Evolutionary conservation across 148 eudicot genomes (phyloP).

Genomic region (Vaccinium corymbosum): DNA sequence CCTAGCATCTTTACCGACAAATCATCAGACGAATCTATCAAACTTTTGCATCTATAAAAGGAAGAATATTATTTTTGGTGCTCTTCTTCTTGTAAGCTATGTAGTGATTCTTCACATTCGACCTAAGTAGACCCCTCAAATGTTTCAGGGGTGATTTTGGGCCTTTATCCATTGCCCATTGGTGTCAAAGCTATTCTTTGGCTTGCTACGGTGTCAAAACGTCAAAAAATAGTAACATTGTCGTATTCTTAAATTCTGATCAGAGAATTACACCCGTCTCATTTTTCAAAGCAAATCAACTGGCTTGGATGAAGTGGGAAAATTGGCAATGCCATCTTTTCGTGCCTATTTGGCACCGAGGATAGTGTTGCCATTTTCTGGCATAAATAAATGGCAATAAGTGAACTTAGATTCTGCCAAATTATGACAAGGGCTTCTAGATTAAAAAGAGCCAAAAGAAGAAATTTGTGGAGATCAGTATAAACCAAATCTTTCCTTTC

Average conservation of each 20-base stretch:
- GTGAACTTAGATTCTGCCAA: no score
- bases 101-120: background rate
- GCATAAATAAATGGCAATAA: no score
- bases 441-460: background rate
- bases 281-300: no score
- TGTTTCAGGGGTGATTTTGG: background rate
- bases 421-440: background rate
- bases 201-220: no score
- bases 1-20: background rate
- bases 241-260: no score
- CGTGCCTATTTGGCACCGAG: no score
- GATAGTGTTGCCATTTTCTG: no score
- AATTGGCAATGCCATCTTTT: no score
- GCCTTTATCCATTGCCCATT: background rate
- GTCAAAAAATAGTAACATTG: no score
- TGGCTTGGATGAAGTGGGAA: no score
- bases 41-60: background rate
- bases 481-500: background rate
- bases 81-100: background rate
- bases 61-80: background rate
- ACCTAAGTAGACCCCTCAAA: background rate
- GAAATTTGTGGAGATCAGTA: constrained; percentile 1
- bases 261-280: no score
- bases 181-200: no score
- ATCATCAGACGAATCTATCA: background rate